These are phyloP conservation scores for Rutstroemia sydowiana DNA, from an alignment of 2,329 filamentous ascomycete genomes.

Conservation along the genomic window DNA sequence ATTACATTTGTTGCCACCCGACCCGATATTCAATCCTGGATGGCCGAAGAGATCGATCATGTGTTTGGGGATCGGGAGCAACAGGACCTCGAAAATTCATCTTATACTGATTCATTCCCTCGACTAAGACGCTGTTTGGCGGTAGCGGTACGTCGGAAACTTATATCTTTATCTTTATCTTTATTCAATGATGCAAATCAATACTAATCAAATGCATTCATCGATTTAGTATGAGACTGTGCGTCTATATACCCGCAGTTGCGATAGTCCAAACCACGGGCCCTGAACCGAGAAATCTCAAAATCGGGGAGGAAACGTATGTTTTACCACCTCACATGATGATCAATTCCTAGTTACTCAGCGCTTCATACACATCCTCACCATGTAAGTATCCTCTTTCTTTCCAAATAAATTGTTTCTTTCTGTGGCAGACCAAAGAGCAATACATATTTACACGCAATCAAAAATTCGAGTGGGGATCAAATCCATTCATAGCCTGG, in stretches of 20 bases:
- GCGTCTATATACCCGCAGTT: conserved; percentile 45
- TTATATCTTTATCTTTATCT: not conserved
- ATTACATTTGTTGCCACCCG: conserved; percentile 17
- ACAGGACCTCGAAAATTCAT: conserved; percentile 23
- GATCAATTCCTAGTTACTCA: conserved; percentile 29
- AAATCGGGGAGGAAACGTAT: not conserved
- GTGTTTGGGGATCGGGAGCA: conserved; percentile 20
- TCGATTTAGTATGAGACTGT: conserved; percentile 37
- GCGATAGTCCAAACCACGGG: conserved; percentile 43
- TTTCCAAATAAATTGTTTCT: too few relatives aligned
- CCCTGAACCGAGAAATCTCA: conserved; percentile 9
- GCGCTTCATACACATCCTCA: conserved; percentile 10
- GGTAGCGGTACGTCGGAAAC: conserved; percentile 27
- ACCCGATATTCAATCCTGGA: conserved; percentile 9
- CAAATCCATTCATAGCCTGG: conserved; percentile 14
- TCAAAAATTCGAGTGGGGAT: conserved; percentile 12
- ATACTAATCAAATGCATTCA: not conserved
- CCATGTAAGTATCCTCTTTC: conserved; percentile 4
- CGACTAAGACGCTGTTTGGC: conserved; percentile 34
- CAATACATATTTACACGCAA: too few relatives aligned
- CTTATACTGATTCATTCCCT: conserved; percentile 33
- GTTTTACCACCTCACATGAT: conserved; percentile 27
- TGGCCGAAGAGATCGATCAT: conserved; percentile 12
- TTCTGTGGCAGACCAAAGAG: too few relatives aligned
- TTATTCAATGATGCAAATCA: too few relatives aligned